Base-by-base conservation (phyloP, 2,329 filamentous ascomycete genomes). In the Penicillium sp. region DNA sequence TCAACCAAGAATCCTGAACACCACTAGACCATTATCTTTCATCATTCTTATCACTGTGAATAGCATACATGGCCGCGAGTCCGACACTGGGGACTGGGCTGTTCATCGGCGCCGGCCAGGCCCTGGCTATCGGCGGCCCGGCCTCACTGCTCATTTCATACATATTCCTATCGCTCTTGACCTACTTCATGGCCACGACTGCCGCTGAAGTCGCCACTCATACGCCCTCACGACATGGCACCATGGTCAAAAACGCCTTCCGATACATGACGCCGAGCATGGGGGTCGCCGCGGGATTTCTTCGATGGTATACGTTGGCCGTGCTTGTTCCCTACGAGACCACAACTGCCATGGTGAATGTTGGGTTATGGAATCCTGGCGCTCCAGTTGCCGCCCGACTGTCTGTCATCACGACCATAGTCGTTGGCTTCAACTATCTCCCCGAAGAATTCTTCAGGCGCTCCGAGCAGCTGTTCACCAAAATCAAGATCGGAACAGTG, bases 271-370 rank as follows among this genome's bases (percentile, higher is more conserved):
- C 67, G 20, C 59, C 57, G 34, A 69, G 66, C 38, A 43, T 71
- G 41, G 67, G 64, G 6, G 70, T 73, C 44, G 61, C 69, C 13
- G 57, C 69, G 13, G 63, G 64, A 22, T 69, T 67, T 41, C 61
- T 71, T 27, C 74, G 74, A 40, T 76, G 74, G 74, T 74, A 72
- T 44, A 63, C 69, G 1, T 54, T 69, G 35, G 66, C 72, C 3
- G 68, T 76, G 46, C 64, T 74, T 24, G 67, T 76, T 2, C 74
- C 71, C 43, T 76, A 78, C 49, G 82, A 86, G 64, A 81, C 85
- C 48, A 80, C 79, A 0, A 82, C 81, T n/a, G 80, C 81, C 23
- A 77, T 80, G 54, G 77, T 84, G 23, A 73, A 85, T 27, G 78
- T 85, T 54, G 69, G 79, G 48, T 79, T 79, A 57, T 86, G 82